Conservation (phyloP, 805 yeast species). For the Candida khao-thaluensis region DNA sequence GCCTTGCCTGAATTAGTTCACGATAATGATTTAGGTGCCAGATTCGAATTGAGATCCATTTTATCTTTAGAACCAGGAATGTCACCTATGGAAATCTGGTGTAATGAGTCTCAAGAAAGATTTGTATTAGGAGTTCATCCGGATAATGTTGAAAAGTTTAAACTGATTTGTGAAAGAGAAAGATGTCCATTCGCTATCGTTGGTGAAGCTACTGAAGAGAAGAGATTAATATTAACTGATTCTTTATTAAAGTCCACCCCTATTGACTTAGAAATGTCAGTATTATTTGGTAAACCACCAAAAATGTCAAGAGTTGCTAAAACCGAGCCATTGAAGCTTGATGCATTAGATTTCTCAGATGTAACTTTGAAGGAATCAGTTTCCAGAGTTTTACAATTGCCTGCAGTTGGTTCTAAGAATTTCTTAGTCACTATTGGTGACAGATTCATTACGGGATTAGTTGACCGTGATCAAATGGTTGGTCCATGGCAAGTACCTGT, state of each 20-base stretch:
- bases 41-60: constrained; percentile 85
- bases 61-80: constrained; percentile 92
- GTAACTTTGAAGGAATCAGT: constrained; percentile 60
- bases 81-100: constrained; percentile 99
- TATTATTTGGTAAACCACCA: constrained; percentile 96
- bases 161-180: constrained; percentile 85
- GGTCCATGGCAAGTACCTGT: constrained; percentile 99
- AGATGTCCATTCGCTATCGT: constrained; percentile 96
- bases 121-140: constrained; percentile 91
- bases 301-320: constrained; percentile 79
- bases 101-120: constrained; percentile 98
- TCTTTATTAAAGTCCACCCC: constrained; percentile 76
- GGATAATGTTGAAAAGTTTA: constrained; percentile 68
- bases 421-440: constrained; percentile 98
- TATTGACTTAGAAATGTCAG: constrained; percentile 92
- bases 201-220: constrained; percentile 88
- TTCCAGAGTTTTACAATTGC: constrained; percentile 79
- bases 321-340: constrained; percentile 58
- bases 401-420: constrained; percentile 92
- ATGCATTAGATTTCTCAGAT: constrained; percentile 32
- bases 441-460: constrained; percentile 93
- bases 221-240: constrained; percentile 79
- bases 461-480: constrained; percentile 97
- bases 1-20: constrained; percentile 97
- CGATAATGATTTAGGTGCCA: constrained; percentile 94